Conservation (phyloP, 805 yeast species). For the Saccharomycopsis olivae region DNA sequence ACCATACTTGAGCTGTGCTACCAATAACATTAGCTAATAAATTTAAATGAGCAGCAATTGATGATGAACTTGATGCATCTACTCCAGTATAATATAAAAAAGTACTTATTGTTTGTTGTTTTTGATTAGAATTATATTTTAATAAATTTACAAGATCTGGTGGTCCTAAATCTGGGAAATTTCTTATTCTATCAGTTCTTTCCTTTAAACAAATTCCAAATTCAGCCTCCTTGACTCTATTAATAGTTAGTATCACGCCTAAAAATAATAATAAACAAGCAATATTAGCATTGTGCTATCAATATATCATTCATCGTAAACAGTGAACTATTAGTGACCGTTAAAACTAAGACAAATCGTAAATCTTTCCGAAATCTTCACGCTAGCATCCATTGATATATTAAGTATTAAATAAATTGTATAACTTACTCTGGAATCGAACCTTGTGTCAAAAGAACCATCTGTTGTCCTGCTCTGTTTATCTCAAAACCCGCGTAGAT, state of each 20-base stretch:
- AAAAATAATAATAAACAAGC: neutral
- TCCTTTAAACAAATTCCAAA: constrained; percentile 52
- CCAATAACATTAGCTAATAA: constrained; percentile 53
- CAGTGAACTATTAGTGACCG: neutral
- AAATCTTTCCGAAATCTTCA: neutral
- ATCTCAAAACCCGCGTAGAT: no score
- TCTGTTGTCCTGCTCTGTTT: no score
- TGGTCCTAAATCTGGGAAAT: constrained; percentile 61
- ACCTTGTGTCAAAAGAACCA: constrained; percentile 37
- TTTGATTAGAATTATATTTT: constrained; percentile 29
- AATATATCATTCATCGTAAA: neutral
- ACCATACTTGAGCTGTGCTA: constrained; percentile 62
- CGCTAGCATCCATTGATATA: neutral
- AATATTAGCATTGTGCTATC: neutral
- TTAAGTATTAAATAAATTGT: no score
- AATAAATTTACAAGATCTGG: constrained; percentile 46
- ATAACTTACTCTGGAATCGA: constrained; percentile 49
- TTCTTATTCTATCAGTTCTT: constrained; percentile 47
- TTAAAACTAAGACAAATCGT: no score
- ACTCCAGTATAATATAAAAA: constrained; percentile 66
- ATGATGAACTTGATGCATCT: constrained; percentile 65
- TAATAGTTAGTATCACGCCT: neutral
- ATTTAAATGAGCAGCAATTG: constrained; percentile 68
- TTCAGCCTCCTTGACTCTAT: constrained; percentile 45
- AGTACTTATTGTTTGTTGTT: constrained; percentile 53